Evolutionary conservation across 352 stramenopile species (phyloP).

Genomic region (Globisporangium cederbergense): DNA sequence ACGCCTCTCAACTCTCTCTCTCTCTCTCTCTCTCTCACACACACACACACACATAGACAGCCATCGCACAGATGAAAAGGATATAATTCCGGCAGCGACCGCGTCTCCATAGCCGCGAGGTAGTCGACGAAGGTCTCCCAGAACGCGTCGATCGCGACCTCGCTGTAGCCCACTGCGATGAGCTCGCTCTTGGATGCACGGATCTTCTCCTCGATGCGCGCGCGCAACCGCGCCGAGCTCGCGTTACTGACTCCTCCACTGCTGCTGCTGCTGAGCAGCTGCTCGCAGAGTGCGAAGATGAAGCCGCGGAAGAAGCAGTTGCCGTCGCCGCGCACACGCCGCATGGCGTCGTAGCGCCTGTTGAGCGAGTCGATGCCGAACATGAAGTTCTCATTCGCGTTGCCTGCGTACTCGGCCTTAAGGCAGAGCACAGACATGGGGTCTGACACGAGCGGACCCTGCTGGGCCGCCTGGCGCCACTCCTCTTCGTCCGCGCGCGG

Average conservation of each 20-base stretch:
- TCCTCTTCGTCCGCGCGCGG: neutral
- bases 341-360: slow-evolving; percentile 65
- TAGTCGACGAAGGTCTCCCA: slow-evolving; percentile 92
- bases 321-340: slow-evolving; percentile 84
- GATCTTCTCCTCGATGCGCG: slow-evolving; percentile 56
- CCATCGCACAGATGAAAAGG: slow-evolving; percentile 18
- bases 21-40: too few species aligned
- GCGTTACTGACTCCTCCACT: slow-evolving; percentile 1
- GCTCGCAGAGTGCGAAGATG: slow-evolving; percentile 87
- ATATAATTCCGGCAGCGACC: slow-evolving; percentile 57
- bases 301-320: slow-evolving; percentile 93
- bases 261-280: slow-evolving; percentile 30
- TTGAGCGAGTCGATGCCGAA: slow-evolving; percentile 63
- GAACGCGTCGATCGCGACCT: slow-evolving; percentile 92
- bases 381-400: slow-evolving; percentile 72
- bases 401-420: slow-evolving; percentile 69
- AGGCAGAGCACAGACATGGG: slow-evolving; percentile 52
- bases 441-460: slow-evolving; percentile 47
- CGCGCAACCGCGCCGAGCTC: slow-evolving; percentile 24
- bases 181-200: slow-evolving; percentile 69
- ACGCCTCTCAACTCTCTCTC: neutral
- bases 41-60: neutral
- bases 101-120: slow-evolving; percentile 72
- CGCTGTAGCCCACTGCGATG: slow-evolving; percentile 85
- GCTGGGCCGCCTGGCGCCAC: slow-evolving; percentile 9